Evolutionary conservation across 1,284 basidiomycete genomes (phyloP), one percentile per base, ranked within the genome.

Genomic region (Apiotrichum akiyoshidainum): DNA sequence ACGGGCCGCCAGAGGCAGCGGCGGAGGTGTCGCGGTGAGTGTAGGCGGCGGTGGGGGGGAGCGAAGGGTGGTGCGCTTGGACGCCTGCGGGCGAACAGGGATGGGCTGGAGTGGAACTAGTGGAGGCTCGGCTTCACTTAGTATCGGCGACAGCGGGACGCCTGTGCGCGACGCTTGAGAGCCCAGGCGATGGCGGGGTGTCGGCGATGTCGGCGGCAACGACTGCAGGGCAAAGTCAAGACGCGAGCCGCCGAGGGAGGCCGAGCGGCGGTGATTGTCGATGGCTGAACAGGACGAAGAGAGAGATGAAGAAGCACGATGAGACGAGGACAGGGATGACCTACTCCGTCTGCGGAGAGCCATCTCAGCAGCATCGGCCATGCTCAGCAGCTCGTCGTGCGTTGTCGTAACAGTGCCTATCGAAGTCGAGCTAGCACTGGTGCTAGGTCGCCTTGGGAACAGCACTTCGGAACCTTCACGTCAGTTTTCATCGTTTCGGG

Each of bases 301-400:
- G 21, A 31, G 19, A 1, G 16, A 21, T 7, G 35, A 39, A 47
- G 31, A 11, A 5, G 33, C 33, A 19, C 13, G 37, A 34, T 39
- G 37, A 12, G 19, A 9, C 1, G 42, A n/a, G 6, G 13, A 8
- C 35, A 50, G 22, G 4, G 46, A 31, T 2, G 52, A 54, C 6
- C 52, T 33, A 7, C 44, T 54, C 6, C 52, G 41, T 8, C 52
- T 11, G 4, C 52, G 42, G 4, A 54, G 52, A 6, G 52, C 52
- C 34, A 54, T 44, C 16, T 33, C 52, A 10, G 44, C 52, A 1
- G 52, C 52, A 1, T 46, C 52, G 2, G 42, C 42, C 52, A 54
- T 26, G 19, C 34, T 46, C 13, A 35, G 11, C 11, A 54, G 52
- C 13, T 54, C 52, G 21, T 46, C 44, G 2, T 46, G 35, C 10